A percentile compares a stretch with the other conserved stretches of the same genome.
Conservation (phyloP, 2,329 filamentous ascomycete genomes). For the Diaporthe sp. region DNA sequence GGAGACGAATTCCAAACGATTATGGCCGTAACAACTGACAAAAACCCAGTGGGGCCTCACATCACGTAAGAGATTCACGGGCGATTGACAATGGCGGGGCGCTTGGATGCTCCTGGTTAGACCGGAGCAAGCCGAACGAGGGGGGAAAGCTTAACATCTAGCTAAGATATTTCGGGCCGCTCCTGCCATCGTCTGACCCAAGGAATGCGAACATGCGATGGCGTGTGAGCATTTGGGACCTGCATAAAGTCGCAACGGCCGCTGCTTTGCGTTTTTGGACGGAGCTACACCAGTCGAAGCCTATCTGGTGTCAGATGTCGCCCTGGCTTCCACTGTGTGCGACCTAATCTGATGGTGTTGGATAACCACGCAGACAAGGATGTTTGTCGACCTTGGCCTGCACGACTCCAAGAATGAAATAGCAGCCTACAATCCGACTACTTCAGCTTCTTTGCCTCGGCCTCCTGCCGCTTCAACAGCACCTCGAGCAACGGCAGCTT, state of each 20-base stretch:
- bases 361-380: background rate
- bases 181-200: background rate
- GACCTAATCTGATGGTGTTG: too few relatives aligned
- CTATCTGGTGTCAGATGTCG: too few relatives aligned
- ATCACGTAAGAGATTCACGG: slow-evolving; percentile 13
- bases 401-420: background rate
- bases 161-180: background rate
- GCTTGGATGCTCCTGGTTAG: background rate
- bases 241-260: background rate
- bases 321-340: too few relatives aligned
- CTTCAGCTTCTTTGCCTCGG: slow-evolving; percentile 23
- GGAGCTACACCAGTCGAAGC: too few relatives aligned
- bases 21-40: background rate
- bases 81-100: background rate
- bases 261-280: too few relatives aligned
- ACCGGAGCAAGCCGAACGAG: background rate
- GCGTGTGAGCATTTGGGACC: background rate
- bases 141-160: background rate
- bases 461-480: slow-evolving; percentile 32
- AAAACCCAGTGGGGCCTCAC: background rate
- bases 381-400: background rate
- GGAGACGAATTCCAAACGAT: background rate
- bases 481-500: slow-evolving; percentile 35
- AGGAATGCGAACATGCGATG: background rate
- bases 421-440: background rate